Percentiles rank a stretch among this genome's conserved stretches.
Evolutionary conservation across 306 rosid species (phyloP).

Genomic region (Fagus sylvatica): DNA sequence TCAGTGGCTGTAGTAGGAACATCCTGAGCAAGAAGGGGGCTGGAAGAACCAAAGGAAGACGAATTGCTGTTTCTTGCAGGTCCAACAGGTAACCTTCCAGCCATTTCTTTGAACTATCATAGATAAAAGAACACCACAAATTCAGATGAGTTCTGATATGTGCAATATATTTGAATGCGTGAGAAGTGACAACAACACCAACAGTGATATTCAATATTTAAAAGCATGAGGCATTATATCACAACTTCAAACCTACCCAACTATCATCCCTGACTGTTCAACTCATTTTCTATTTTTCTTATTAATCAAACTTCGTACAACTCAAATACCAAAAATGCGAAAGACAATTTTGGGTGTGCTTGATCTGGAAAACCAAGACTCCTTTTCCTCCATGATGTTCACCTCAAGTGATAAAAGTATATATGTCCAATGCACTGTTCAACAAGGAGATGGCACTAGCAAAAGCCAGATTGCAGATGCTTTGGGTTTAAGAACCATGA

Average conservation of each 20-base stretch:
- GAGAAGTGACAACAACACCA: neutral
- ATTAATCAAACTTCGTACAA: neutral
- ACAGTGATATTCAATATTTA: neutral
- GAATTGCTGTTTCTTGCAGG: slow-evolving; percentile 75
- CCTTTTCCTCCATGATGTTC: neutral
- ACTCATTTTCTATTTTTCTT: neutral
- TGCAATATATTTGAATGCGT: neutral
- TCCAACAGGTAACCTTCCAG: slow-evolving; percentile 95
- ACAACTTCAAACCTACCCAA: neutral
- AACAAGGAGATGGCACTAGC: neutral
- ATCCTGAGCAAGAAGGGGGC: slow-evolving; percentile 60
- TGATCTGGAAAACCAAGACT: neutral
- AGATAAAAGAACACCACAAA: neutral
- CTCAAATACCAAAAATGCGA: neutral
- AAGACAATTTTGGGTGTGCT: neutral
- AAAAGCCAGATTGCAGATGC: neutral
- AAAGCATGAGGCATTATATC: neutral
- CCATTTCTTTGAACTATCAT: slow-evolving; percentile 91
- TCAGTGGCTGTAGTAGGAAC: slow-evolving; percentile 54
- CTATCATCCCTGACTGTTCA: neutral
- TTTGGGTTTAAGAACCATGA: neutral
- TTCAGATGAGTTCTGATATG: neutral
- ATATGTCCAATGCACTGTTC: neutral
- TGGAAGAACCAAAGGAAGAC: slow-evolving; percentile 62
- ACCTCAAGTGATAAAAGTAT: neutral